Percentiles rank a stretch among this genome's conserved stretches.
Evolutionary conservation across 2,329 filamentous ascomycete species (phyloP).

Genomic region (Teratosphaeria destructans): DNA sequence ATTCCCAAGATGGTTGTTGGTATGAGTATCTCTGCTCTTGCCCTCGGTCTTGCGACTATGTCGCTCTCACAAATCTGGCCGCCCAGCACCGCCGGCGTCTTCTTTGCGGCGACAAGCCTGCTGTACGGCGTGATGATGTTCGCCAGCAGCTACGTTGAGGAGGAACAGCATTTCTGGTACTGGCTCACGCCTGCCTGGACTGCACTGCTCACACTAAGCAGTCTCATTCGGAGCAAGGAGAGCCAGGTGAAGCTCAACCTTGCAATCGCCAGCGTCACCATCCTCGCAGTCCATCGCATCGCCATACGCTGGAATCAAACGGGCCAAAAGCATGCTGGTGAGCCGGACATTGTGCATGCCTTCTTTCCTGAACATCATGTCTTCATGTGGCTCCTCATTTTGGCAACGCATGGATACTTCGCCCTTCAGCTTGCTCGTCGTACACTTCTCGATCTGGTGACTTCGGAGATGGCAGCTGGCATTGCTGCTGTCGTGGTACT

Average conservation of each 20-base stretch:
- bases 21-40: conserved; percentile 31
- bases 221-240: background rate
- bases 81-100: conserved; percentile 37
- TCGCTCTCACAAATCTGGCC: conserved; percentile 21
- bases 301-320: conserved; percentile 88
- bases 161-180: conserved; percentile 99
- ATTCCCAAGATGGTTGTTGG: conserved; percentile 49
- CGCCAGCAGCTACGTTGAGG: conserved; percentile 92
- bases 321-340: conserved; percentile 90
- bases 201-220: conserved; percentile 20
- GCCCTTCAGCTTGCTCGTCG: conserved; percentile 33
- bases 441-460: conserved; percentile 19
- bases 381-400: conserved; percentile 65
- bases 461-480: conserved; percentile 18
- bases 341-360: conserved; percentile 68
- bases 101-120: conserved; percentile 25
- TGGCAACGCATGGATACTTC: conserved; percentile 56
- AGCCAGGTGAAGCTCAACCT: background rate
- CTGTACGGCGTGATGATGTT: conserved; percentile 87
- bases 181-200: conserved; percentile 69
- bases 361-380: conserved; percentile 55
- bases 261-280: conserved; percentile 10
- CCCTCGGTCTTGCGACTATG: conserved; percentile 30
- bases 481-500: conserved; percentile 35
- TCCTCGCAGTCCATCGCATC: conserved; percentile 55